Evolutionary conservation across 139 green algal species (phyloP), one percentile per base, ranked within the genome.

Genomic region (Chlamydomonas asymmetrica): DNA sequence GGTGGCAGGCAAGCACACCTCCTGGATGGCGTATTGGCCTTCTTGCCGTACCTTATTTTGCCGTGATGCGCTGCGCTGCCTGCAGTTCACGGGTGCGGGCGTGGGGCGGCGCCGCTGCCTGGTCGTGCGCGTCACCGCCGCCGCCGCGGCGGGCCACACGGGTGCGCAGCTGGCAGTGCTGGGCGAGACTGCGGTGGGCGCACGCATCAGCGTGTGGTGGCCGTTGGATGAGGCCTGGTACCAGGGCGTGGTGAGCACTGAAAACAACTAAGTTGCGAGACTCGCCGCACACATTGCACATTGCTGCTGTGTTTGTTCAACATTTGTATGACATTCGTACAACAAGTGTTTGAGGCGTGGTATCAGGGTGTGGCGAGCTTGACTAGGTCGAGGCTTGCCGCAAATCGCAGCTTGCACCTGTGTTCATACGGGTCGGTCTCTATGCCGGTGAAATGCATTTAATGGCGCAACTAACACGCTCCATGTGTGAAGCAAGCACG

Each of bases 81-180:
- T n/a, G n/a, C n/a, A n/a, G n/a, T n/a, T n/a, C 0, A 45, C 61
- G 35, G 67, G 29, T 38, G 74, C 67, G 20, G 71, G 75, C 72
- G 49, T 38, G 48, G 74, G 35, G 48, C 67, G 75, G 63, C 74
- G 87, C 8, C 80, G 92, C 43, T 97, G 91, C 81, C 82, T 95
- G 73, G 73, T 85, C 41, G 84, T 92, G 63, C 85, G 91, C 49
- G 89, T 88, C 40, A 84, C 80, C 16, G 90, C 91, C 10, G 89
- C 90, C 5, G 91, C 91, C 9, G 88, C 87, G n/a, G 82, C 82
- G 31, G 73, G 73, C 40, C 76, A 83, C 56, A 78, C 66, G 20
- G 85, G 82, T 29, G 82, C 63, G 2, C 87, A 93, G 83, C 27
- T 97, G 27, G 85, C 90, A 25, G 74, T 93, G 34, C 79, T 91